Base-by-base conservation (phyloP, 1,284 basidiomycete genomes). In the Bjerkandera adusta region DNA sequence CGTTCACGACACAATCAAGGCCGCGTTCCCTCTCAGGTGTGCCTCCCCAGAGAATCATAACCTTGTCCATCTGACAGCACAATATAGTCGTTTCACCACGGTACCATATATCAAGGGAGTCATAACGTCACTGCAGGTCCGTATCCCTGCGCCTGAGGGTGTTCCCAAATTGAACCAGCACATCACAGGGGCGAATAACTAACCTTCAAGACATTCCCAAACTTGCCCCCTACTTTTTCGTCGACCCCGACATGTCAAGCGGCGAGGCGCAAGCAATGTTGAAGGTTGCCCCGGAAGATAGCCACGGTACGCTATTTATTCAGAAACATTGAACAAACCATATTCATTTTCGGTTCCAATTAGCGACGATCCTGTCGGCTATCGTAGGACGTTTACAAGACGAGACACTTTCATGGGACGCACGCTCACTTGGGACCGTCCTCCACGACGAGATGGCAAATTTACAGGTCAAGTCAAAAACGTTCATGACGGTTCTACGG, bases 161-260 rank as follows among this genome's bases (percentile, higher is more conserved):
- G 24, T 20, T 5, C 8, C 6, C 16, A n/a, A 13, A 16, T n/a
- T 39, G 8, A n/a, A 30, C 24, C 20, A 26, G 16, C 4, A 26
- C 24, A 39, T 40, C 36, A 21, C 51, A 92, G 85, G 81, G 87
- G 30, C 83, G 91, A 16, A 68, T 88, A 2, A 75, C 74, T 5
- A 84, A 81, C 37, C 62, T 93, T 29, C 69, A 73, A 34, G 89
- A 93, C 49, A 74, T 94, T 36, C 76, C 85, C 0, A 57, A 60
- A 1, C 68, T 83, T 13, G 84, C 81, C 0, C 78, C 85, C 0
- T 93, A 85, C 63, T 83, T 94, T 66, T 96, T 92, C 62, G 61
- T 77, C 16, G 75, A 80, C 5, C 90, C 90, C 0, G 69, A 83
- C 46, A 75, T 82, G 48, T 51, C 64, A 1, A 70, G 75, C 1